Percentiles rank a stretch among this genome's conserved stretches.
phyloP scores from a whole-genome alignment of 2,329 filamentous ascomycete genomes.

The Penicillium sp. region DNA sequence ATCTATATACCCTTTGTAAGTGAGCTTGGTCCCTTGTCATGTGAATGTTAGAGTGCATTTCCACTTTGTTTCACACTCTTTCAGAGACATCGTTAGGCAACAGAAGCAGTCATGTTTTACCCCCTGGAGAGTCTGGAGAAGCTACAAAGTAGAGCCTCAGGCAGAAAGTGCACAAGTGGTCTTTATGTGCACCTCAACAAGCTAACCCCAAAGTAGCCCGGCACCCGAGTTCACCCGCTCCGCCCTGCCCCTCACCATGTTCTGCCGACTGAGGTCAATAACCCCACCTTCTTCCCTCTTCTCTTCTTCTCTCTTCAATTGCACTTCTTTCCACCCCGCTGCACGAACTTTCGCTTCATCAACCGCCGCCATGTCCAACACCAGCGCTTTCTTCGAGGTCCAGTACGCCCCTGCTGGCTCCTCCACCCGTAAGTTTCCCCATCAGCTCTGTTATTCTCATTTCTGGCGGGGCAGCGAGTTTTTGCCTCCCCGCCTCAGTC shows the following conservation, averaged over 20 bases:
- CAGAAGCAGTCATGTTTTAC: not conserved
- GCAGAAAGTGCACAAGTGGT: slow-evolving; percentile 21
- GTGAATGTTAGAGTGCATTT: not conserved
- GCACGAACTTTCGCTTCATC: slow-evolving; percentile 47
- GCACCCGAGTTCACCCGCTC: slow-evolving; percentile 29
- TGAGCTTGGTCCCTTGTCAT: not conserved
- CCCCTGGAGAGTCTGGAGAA: slow-evolving; percentile 8
- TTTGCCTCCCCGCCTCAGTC: slow-evolving; percentile 10
- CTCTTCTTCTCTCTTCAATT: slow-evolving; percentile 42
- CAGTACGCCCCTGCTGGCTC: slow-evolving; percentile 52
- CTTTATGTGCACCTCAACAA: slow-evolving; percentile 18
- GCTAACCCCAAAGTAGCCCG: slow-evolving; percentile 27
- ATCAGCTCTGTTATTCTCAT: slow-evolving; percentile 14
- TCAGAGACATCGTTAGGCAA: not conserved
- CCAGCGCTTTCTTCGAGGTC: slow-evolving; percentile 74
- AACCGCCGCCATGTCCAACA: slow-evolving; percentile 69
- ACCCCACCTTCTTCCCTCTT: slow-evolving; percentile 48
- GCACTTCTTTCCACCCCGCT: slow-evolving; percentile 39
- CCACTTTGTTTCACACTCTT: not conserved
- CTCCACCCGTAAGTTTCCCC: slow-evolving; percentile 30
- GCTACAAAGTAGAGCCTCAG: slow-evolving; percentile 16
- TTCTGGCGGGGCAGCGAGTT: slow-evolving; percentile 17
- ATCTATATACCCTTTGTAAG: slow-evolving; percentile 20
- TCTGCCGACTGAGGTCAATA: slow-evolving; percentile 44
- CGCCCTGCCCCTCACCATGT: slow-evolving; percentile 43